Conservation (phyloP, 225 moss, liverwort and hornwort genomes). For the Straminergon stramineum region DNA sequence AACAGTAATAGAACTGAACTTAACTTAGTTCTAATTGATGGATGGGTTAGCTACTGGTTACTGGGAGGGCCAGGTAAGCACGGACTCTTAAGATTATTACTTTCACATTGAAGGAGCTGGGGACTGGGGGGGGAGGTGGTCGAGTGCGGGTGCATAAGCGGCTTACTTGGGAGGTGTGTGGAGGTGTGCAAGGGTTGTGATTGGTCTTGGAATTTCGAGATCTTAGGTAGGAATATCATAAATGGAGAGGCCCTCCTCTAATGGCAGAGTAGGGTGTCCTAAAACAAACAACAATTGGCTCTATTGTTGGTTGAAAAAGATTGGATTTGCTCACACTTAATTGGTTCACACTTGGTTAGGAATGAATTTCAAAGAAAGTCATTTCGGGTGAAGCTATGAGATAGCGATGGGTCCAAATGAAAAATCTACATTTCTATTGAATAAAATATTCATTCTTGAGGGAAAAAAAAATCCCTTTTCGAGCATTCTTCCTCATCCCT, state of each 20-base stretch:
- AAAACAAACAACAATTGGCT: neutral
- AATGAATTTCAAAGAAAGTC: neutral
- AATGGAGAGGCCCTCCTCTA: rapidly evolving
- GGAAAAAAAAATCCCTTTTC: too few relatives aligned
- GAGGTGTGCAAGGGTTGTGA: neutral
- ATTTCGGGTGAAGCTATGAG: neutral
- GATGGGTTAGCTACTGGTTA: too few relatives aligned
- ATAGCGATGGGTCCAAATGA: too few relatives aligned
- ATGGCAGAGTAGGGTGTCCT: neutral
- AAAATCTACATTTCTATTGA: too few relatives aligned
- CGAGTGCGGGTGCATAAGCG: too few relatives aligned
- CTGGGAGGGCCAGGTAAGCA: neutral
- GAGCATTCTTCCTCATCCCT: too few relatives aligned
- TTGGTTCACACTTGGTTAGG: neutral
- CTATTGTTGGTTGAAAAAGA: neutral
- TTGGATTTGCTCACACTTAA: neutral
- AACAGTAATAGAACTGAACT: too few relatives aligned
- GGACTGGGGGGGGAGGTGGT: too few relatives aligned
- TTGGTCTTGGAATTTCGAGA: neutral
- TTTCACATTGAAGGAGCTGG: neutral
- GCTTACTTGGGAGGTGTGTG: neutral
- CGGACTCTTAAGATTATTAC: neutral
- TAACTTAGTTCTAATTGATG: too few relatives aligned
- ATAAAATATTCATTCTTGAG: too few relatives aligned
- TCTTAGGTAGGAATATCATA: neutral